Percentiles rank a stretch among this genome's conserved stretches.
Conservation (phyloP, 768 basidiomycete genomes). For the Tephrocybe sp. region DNA sequence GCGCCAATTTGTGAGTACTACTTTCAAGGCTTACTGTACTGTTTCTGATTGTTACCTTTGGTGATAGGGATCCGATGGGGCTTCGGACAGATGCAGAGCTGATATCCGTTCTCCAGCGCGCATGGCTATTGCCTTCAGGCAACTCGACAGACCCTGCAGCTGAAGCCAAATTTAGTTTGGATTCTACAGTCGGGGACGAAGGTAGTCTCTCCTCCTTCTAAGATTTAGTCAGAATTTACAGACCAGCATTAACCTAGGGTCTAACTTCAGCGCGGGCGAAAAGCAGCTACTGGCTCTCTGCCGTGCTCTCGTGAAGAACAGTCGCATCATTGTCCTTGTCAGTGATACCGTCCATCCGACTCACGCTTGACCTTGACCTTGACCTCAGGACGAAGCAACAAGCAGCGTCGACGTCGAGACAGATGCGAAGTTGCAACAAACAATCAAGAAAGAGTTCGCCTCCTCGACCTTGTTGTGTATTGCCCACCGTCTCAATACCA, state of each 20-base stretch:
- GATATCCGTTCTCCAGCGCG: constrained; percentile 58
- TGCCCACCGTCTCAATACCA: constrained; percentile 59
- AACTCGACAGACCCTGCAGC: constrained; percentile 42
- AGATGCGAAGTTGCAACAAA: constrained; percentile 59
- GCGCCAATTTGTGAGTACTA: constrained; percentile 43
- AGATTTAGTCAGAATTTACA: not conserved
- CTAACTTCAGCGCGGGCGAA: constrained; percentile 67
- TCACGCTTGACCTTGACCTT: too few species aligned
- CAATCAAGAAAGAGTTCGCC: constrained; percentile 62
- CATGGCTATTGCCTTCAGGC: constrained; percentile 56
- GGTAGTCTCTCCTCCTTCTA: constrained; percentile 32
- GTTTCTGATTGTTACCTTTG: not conserved
- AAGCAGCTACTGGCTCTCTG: constrained; percentile 64
- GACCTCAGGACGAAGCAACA: constrained; percentile 58
- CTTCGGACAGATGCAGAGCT: constrained; percentile 59
- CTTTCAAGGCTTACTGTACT: not conserved
- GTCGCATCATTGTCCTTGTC: constrained; percentile 57
- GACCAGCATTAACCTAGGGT: constrained; percentile 32
- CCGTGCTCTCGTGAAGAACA: constrained; percentile 62
- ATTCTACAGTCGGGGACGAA: constrained; percentile 62
- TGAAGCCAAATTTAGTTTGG: constrained; percentile 67
- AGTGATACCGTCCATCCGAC: constrained; percentile 16
- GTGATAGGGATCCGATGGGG: constrained; percentile 27
- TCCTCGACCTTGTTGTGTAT: constrained; percentile 55
- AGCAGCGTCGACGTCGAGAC: constrained; percentile 64